Conservation (phyloP, 495 filamentous ascomycete genomes). For the Aspergillus saccharolyticus region DNA sequence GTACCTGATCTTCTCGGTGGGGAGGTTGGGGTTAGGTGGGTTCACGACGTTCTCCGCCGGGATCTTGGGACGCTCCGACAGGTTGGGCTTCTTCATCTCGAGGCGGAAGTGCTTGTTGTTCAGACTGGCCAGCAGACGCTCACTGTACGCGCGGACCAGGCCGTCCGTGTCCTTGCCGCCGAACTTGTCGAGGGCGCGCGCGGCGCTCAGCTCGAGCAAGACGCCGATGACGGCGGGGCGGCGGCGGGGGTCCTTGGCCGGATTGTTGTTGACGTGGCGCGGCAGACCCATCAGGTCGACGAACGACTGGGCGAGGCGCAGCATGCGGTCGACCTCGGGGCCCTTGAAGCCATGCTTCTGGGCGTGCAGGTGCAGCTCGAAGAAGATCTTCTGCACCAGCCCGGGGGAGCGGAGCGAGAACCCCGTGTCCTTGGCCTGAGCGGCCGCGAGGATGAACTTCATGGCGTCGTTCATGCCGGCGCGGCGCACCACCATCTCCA, state of each 20-base stretch:
- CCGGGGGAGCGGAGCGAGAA: constrained; percentile 41
- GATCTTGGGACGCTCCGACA: background rate
- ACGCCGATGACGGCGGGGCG: constrained; percentile 40
- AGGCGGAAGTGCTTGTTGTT: constrained; percentile 15
- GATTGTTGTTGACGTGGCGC: constrained; percentile 28
- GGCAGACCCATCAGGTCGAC: constrained; percentile 47
- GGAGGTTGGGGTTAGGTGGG: too few species aligned
- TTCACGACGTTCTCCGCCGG: too few species aligned
- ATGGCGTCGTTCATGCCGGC: constrained; percentile 36
- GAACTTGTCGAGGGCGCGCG: constrained; percentile 28
- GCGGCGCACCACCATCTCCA: constrained; percentile 38
- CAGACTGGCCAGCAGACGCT: constrained; percentile 33
- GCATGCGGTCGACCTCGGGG: constrained; percentile 26
- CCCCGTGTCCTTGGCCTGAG: constrained; percentile 44
- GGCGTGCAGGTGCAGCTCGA: constrained; percentile 45
- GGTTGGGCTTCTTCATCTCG: background rate
- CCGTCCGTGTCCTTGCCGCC: constrained; percentile 27
- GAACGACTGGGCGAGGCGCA: constrained; percentile 44
- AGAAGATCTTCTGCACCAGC: constrained; percentile 45
- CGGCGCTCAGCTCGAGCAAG: constrained; percentile 41
- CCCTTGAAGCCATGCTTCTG: constrained; percentile 39
- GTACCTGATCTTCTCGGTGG: background rate
- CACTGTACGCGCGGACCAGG: constrained; percentile 33
- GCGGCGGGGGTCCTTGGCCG: constrained; percentile 26
- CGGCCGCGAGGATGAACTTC: constrained; percentile 49